A percentile compares a stretch with the other conserved stretches of the same genome.
Conservation (phyloP, 495 filamentous ascomycete genomes). For the Pseudotulostoma volvatum region DNA sequence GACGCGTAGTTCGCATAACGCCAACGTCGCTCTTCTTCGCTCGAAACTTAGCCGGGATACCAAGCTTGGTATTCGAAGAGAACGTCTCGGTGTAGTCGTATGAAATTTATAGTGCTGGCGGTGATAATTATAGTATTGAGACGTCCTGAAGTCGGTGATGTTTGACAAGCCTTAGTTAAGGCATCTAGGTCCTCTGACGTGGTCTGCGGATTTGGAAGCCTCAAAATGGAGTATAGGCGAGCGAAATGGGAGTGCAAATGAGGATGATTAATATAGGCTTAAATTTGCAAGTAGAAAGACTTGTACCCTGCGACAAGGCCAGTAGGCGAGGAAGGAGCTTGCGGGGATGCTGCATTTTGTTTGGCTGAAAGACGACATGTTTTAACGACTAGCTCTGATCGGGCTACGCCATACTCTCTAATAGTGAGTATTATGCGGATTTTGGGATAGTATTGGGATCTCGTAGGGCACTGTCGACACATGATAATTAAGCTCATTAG, state of each 20-base stretch:
- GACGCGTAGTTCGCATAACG: no score
- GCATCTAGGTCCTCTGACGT: no score
- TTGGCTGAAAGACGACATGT: slow-evolving; percentile 61
- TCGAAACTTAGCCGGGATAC: no score
- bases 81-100: no score
- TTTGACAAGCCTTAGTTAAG: no score
- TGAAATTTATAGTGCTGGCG: no score
- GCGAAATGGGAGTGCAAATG: slow-evolving; percentile 91
- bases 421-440: slow-evolving; percentile 73
- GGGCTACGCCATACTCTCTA: slow-evolving; percentile 66
- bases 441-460: slow-evolving; percentile 78
- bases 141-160: no score
- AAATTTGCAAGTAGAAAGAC: slow-evolving; percentile 46
- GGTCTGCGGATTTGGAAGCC: no score
- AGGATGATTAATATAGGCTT: slow-evolving; percentile 83
- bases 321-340: slow-evolving; percentile 30
- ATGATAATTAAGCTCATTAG: slow-evolving; percentile 37
- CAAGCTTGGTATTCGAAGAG: no score
- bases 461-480: slow-evolving; percentile 38
- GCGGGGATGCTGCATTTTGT: slow-evolving; percentile 27
- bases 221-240: no score
- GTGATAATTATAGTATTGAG: no score
- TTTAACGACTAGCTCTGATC: slow-evolving; percentile 55
- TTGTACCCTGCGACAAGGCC: slow-evolving; percentile 3
- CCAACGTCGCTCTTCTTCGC: no score